Conservation (phyloP, 2,329 filamentous ascomycete genomes). For the Leptographium lundbergii region DNA sequence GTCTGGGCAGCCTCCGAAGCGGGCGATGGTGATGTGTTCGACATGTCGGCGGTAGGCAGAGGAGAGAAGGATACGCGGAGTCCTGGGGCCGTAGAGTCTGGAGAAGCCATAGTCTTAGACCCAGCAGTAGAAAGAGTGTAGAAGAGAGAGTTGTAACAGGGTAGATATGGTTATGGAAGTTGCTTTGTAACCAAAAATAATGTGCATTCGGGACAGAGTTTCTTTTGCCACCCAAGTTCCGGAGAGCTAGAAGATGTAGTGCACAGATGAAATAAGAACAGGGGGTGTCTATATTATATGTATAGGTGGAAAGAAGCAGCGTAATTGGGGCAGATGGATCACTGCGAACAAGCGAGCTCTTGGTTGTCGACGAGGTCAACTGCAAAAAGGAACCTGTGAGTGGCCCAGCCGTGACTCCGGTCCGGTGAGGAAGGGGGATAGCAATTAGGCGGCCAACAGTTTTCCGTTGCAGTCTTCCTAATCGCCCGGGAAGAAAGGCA, state of each 20-base stretch:
- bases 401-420: not conserved
- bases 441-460: not conserved
- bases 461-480: not conserved
- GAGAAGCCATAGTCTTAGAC: not conserved
- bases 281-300: not conserved
- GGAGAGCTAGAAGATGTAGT: not conserved
- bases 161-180: not conserved
- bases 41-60: constrained; percentile 13
- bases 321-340: not conserved
- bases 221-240: not conserved
- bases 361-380: not conserved
- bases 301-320: not conserved
- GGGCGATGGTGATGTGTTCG: constrained; percentile 10
- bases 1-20: constrained; percentile 9
- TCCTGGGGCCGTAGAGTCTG: not conserved
- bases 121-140: not conserved
- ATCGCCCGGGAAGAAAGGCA: not conserved
- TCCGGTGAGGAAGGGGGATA: not conserved
- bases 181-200: not conserved
- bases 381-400: not conserved
- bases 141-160: not conserved
- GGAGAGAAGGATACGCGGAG: not conserved
- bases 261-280: not conserved
- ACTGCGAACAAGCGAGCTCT: not conserved
- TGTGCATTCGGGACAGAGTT: not conserved